phyloP scores from a whole-genome alignment of 192 early-diverging fungal genomes.

The Geosiphon pyriformis region DNA sequence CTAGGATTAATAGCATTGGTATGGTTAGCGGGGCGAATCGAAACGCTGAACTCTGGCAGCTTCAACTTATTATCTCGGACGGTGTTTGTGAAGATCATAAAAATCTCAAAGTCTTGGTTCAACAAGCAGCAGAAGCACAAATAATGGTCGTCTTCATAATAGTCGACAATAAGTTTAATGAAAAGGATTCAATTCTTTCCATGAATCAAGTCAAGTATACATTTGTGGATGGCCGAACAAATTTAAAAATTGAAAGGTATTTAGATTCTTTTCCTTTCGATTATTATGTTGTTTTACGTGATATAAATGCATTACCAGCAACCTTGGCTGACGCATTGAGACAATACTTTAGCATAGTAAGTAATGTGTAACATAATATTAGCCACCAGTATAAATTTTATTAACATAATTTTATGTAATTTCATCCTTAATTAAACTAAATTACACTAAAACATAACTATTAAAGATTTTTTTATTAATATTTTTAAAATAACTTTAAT shows the following conservation, averaged over 20 bases:
- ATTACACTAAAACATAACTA: too few species aligned
- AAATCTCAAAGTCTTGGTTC: slow-evolving; percentile 74
- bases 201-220: slow-evolving; percentile 86
- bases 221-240: slow-evolving; percentile 52
- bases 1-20: slow-evolving; percentile 39
- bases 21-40: slow-evolving; percentile 28
- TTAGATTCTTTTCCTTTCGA: slow-evolving; percentile 98
- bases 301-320: slow-evolving; percentile 82
- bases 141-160: slow-evolving; percentile 97
- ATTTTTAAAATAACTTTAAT: too few species aligned
- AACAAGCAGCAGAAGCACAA: slow-evolving; percentile 73
- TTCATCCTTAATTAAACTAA: too few species aligned
- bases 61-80: slow-evolving; percentile 94
- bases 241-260: slow-evolving; percentile 73
- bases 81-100: slow-evolving; percentile 96
- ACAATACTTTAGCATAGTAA: slow-evolving; percentile 91
- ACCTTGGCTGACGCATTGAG: slow-evolving; percentile 90
- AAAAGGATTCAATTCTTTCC: slow-evolving; percentile 81
- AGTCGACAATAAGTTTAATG: slow-evolving; percentile 70
- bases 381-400: too few species aligned
- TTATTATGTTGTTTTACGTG: slow-evolving; percentile 88
- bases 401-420: too few species aligned
- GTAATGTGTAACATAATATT: not conserved
- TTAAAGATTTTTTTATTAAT: too few species aligned
- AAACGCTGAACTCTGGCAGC: slow-evolving; percentile 86